Evolutionary conservation across 805 yeast species (phyloP).

Genomic region (Hermanozyma aechmeae): DNA sequence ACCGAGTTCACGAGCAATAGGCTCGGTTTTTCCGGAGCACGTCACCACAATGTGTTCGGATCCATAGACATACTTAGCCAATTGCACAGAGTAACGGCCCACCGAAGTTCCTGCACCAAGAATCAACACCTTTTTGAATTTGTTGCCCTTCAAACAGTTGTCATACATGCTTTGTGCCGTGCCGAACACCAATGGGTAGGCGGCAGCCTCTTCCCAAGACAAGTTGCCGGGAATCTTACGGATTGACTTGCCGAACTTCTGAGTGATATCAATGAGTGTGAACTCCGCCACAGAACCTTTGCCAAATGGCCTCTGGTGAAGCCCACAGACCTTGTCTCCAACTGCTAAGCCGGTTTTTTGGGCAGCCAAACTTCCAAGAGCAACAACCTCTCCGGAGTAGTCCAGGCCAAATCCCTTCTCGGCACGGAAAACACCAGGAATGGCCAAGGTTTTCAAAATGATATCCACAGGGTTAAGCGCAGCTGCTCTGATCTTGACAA

Average conservation of each 20-base stretch:
- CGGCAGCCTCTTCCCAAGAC: slow-evolving; percentile 48
- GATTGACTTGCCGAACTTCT: slow-evolving; percentile 22
- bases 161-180: slow-evolving; percentile 45
- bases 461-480: slow-evolving; percentile 27
- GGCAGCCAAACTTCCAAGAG: slow-evolving; percentile 19
- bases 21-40: slow-evolving; percentile 42
- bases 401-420: slow-evolving; percentile 22
- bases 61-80: slow-evolving; percentile 37
- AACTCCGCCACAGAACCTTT: slow-evolving; percentile 42
- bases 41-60: slow-evolving; percentile 47
- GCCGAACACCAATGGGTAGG: slow-evolving; percentile 54
- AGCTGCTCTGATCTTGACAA: slow-evolving; percentile 22
- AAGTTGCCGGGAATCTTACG: slow-evolving; percentile 38
- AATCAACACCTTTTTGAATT: slow-evolving; percentile 44
- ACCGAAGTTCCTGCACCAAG: slow-evolving; percentile 73
- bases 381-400: slow-evolving; percentile 23
- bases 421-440: slow-evolving; percentile 4
- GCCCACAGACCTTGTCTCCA: slow-evolving; percentile 24
- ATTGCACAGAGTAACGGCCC: slow-evolving; percentile 46
- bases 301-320: slow-evolving; percentile 8
- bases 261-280: slow-evolving; percentile 27
- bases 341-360: slow-evolving; percentile 12
- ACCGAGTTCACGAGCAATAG: slow-evolving; percentile 39
- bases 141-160: slow-evolving; percentile 20
- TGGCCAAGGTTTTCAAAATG: slow-evolving; percentile 11